Evolutionary conservation across 129 eudicot genomes (phyloP).

Genomic region (Solidago caesia): DNA sequence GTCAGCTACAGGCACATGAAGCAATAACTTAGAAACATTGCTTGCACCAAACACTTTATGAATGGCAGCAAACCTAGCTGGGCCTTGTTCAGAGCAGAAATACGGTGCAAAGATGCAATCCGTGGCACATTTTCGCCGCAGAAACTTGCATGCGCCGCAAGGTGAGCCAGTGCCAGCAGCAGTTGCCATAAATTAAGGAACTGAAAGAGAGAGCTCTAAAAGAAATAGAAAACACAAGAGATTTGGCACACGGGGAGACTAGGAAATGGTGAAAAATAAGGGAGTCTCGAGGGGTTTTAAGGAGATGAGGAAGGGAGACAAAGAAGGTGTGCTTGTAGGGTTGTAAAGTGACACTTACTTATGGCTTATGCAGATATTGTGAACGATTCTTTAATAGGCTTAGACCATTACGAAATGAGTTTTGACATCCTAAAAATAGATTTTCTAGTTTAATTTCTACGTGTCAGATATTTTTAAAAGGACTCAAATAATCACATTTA

Average conservation of each 20-base stretch:
- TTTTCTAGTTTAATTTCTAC: neutral
- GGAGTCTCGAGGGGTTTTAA: slow-evolving; percentile 40
- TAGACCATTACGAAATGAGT: slow-evolving; percentile 13
- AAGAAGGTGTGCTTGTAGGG: slow-evolving; percentile 67
- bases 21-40: slow-evolving; percentile 75
- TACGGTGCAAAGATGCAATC: slow-evolving; percentile 95
- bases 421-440: slow-evolving; percentile 30
- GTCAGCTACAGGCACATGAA: slow-evolving; percentile 76
- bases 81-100: slow-evolving; percentile 96
- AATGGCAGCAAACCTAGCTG: slow-evolving; percentile 91
- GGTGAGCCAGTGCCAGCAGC: slow-evolving; percentile 66
- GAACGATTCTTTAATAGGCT: slow-evolving; percentile 27
- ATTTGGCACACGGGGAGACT: slow-evolving; percentile 62
- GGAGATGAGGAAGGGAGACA: slow-evolving; percentile 52
- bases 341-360: slow-evolving; percentile 65
- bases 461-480: no score
- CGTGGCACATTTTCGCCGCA: slow-evolving; percentile 85
- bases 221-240: neutral
- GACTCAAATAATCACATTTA: no score
- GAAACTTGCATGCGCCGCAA: slow-evolving; percentile 99
- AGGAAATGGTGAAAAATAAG: slow-evolving; percentile 58
- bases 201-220: neutral
- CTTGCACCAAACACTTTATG: slow-evolving; percentile 99
- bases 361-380: slow-evolving; percentile 57
- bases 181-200: slow-evolving; percentile 37